A percentile compares a stretch with the other conserved stretches of the same genome.
Evolutionary conservation across 2,329 filamentous ascomycete species (phyloP).

Genomic region (Alternaria sp.): DNA sequence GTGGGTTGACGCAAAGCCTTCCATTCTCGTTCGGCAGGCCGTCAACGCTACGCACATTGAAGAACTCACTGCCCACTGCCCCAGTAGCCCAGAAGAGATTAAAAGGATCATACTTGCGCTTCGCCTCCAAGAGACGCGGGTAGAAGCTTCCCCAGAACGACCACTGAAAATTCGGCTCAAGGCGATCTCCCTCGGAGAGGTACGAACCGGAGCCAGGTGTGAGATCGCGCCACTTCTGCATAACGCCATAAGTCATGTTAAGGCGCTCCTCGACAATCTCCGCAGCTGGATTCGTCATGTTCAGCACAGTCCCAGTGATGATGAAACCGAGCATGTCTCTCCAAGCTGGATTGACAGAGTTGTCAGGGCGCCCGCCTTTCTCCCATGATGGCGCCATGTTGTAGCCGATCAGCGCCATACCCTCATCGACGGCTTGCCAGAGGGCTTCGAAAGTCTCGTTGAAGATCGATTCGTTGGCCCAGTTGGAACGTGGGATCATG

Average conservation of each 20-base stretch:
- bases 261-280: background rate
- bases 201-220: background rate
- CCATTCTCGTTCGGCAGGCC: background rate
- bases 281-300: background rate
- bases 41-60: background rate
- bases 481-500: background rate
- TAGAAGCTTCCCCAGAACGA: background rate
- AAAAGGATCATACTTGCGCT: background rate
- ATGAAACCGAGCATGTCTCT: conserved; percentile 1
- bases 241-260: background rate
- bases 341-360: conserved; percentile 3
- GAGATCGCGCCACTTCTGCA: background rate
- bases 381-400: background rate
- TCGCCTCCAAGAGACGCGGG: background rate
- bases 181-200: background rate
- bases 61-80: background rate
- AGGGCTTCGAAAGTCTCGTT: background rate
- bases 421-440: background rate
- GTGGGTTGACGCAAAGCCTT: background rate
- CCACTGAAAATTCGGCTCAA: background rate
- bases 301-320: background rate
- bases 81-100: background rate
- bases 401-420: background rate
- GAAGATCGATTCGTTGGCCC: background rate
- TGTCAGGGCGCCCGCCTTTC: conserved; percentile 2